Evolutionary conservation across 2,329 filamentous ascomycete genomes (phyloP).

Genomic region (Alternaria tenuissima): DNA sequence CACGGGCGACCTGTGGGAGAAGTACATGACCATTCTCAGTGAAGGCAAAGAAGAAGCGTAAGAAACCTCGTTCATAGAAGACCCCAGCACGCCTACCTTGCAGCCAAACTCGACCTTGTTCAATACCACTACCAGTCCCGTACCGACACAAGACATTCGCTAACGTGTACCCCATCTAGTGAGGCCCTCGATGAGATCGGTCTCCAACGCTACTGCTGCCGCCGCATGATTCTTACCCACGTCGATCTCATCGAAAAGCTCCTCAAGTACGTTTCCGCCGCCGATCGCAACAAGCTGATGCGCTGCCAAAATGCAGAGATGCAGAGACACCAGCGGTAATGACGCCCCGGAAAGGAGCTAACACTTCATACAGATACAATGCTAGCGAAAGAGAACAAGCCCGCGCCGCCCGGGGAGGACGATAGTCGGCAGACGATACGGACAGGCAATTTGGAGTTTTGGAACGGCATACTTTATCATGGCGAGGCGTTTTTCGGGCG

Average conservation of each 20-base stretch:
- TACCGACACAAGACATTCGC: constrained; percentile 1
- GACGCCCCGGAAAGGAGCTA: constrained; percentile 32
- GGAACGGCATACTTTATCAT: constrained; percentile 27
- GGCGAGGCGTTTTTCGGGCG: constrained; percentile 26
- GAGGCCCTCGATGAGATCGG: constrained; percentile 96
- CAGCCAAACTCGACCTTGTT: neutral
- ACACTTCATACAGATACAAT: constrained; percentile 43
- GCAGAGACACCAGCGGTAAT: neutral
- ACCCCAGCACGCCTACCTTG: neutral
- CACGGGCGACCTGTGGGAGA: constrained; percentile 96
- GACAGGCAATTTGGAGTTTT: constrained; percentile 21
- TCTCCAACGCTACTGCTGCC: constrained; percentile 96
- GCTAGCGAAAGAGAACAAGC: constrained; percentile 48
- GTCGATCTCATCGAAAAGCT: constrained; percentile 99
- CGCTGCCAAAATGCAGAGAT: constrained; percentile 2
- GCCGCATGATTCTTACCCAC: constrained; percentile 99
- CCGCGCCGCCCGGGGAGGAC: constrained; percentile 36
- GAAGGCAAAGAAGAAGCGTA: constrained; percentile 58
- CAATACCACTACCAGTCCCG: neutral
- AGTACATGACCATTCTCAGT: constrained; percentile 88
- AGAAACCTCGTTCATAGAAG: constrained; percentile 6
- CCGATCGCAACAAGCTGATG: constrained; percentile 16
- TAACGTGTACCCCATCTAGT: constrained; percentile 58
- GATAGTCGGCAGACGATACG: constrained; percentile 19
- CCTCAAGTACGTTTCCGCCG: constrained; percentile 60